Conservation (phyloP, 805 yeast species). For the Lachancea meyersii region DNA sequence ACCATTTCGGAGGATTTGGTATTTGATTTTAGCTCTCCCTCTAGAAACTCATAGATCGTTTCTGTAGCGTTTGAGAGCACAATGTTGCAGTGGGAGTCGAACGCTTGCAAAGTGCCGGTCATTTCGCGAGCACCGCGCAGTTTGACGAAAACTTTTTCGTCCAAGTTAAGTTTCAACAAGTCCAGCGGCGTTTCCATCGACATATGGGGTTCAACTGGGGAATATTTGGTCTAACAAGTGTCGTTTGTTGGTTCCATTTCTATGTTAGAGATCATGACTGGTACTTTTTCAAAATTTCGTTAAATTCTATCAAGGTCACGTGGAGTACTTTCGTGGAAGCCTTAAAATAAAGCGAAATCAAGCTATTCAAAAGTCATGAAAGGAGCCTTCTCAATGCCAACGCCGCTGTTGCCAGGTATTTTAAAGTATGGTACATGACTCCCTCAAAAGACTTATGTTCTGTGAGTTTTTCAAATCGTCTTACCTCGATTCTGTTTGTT, state of each 20-base stretch:
- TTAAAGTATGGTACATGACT: too few relatives aligned
- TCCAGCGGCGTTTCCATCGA: constrained; percentile 75
- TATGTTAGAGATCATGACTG: background rate
- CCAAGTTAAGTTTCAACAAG: constrained; percentile 74
- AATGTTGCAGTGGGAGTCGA: constrained; percentile 94
- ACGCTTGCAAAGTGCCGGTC: constrained; percentile 84
- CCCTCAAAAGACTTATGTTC: too few relatives aligned
- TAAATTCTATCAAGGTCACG: too few relatives aligned
- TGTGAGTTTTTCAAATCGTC: too few relatives aligned
- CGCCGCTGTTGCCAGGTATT: too few relatives aligned
- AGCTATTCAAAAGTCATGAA: too few relatives aligned
- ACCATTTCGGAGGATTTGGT: constrained; percentile 75
- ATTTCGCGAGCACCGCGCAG: constrained; percentile 92
- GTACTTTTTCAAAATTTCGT: background rate
- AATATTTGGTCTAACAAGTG: background rate
- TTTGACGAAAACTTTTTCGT: constrained; percentile 81
- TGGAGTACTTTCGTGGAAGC: too few relatives aligned
- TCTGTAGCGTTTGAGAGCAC: constrained; percentile 91
- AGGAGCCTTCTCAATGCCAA: too few relatives aligned
- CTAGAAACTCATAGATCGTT: constrained; percentile 57
- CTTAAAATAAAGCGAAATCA: too few relatives aligned
- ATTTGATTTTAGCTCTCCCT: constrained; percentile 39
- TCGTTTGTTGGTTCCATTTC: background rate
- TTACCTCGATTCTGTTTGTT: too few relatives aligned
- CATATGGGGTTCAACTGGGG: constrained; percentile 8